Conservation (phyloP, 768 basidiomycete species). For the Tephrocybe sp. region DNA sequence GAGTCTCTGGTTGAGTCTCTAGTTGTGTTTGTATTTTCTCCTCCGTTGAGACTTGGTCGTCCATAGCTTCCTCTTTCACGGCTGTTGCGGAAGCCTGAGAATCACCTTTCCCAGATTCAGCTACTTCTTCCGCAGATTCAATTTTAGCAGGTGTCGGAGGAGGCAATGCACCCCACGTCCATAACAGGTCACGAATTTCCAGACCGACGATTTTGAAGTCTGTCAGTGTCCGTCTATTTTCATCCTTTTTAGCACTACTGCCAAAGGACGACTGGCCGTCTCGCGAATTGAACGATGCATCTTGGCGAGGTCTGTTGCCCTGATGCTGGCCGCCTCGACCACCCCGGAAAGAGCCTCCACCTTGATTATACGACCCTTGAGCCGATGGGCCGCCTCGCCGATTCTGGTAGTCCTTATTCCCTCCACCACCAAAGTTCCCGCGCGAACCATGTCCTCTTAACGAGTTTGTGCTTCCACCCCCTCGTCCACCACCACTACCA, state of each 20-base stretch:
- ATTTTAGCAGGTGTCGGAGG: slow-evolving; percentile 26
- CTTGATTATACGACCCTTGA: slow-evolving; percentile 46
- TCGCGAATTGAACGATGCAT: slow-evolving; percentile 44
- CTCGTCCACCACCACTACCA: slow-evolving; percentile 41
- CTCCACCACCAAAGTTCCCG: slow-evolving; percentile 63
- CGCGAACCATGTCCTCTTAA: slow-evolving; percentile 64
- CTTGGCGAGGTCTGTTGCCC: slow-evolving; percentile 39
- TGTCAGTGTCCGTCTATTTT: slow-evolving; percentile 88
- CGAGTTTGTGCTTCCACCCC: slow-evolving; percentile 43
- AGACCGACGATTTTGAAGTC: slow-evolving; percentile 97
- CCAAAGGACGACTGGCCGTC: slow-evolving; percentile 48
- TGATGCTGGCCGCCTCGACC: slow-evolving; percentile 56
- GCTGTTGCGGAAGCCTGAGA: slow-evolving; percentile 15
- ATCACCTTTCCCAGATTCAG: slow-evolving; percentile 20
- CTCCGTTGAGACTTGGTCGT: slow-evolving; percentile 21
- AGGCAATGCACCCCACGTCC: slow-evolving; percentile 81
- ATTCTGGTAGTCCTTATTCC: slow-evolving; percentile 58
- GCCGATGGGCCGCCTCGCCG: slow-evolving; percentile 63
- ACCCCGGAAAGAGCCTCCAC: slow-evolving; percentile 18
- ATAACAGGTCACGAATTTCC: slow-evolving; percentile 75
- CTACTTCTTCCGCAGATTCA: slow-evolving; percentile 24
- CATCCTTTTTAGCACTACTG: slow-evolving; percentile 73
- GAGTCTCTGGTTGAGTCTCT: not conserved
- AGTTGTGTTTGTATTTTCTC: slow-evolving; percentile 17
- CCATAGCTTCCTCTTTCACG: slow-evolving; percentile 31